Base-by-base conservation (phyloP, 139 green algal species). In the Trebouxia sp. region DNA sequence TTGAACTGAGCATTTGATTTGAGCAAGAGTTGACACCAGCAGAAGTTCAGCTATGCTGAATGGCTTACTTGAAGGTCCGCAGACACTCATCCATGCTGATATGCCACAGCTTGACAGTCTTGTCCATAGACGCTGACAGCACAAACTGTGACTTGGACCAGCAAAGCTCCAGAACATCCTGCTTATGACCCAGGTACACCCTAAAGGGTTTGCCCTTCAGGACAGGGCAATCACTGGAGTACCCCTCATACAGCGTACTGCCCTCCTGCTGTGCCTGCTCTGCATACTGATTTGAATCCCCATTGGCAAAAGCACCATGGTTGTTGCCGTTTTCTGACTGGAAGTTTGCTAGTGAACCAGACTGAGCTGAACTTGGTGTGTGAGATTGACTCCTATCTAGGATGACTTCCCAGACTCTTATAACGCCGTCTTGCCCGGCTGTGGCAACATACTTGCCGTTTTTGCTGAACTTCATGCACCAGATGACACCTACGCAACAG, bases 31-130 rank as follows among this genome's bases (percentile, higher is more conserved):
- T n/a, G n/a, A n/a, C n/a, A n/a, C n/a, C 58, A 41, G 39, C 28
- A 69, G 30, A 5, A 4, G 14, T 26, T 10, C 2, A 69, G 5
- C 30, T 11, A 3, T 69, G 56, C 3, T 26, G 9, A 12, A 35
- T 0, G 28, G 30, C 42, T 70, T 53, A 89, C 86, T 83, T 91
- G 84, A 96, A 96, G 30, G 89, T 85, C 6, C 89, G 87, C 77
- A 97, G 69, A 79, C 89, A 94, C 72, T 92, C 88, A 22, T 83
- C 82, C 77, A 94, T 91, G 42, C 75, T 87, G 32, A 94, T 86
- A 87, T 97, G 92, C 94, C 94, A 98, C 80, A 98, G 84, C 43
- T 94, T 88, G 51, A 97, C 94, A 20, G 88, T 94, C 80, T 95
- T 95, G 87, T 98, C 94, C 87, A 96, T 94, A 5, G 88, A 95